These are phyloP conservation scores for Xylaria sp. DNA, from an alignment of 2,329 filamentous ascomycete species.

Conservation along the genomic window DNA sequence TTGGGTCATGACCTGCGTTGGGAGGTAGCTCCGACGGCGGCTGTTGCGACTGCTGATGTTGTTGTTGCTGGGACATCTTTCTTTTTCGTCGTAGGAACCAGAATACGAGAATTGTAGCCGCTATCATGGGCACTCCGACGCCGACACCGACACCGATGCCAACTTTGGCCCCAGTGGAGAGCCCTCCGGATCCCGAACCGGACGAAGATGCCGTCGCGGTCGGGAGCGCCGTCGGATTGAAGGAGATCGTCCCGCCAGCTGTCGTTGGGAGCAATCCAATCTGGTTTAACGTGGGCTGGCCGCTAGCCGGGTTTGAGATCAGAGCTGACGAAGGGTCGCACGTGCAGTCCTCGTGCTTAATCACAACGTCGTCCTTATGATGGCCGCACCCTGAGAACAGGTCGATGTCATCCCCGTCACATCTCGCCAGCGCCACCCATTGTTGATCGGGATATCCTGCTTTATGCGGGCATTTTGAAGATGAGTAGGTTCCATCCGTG, in stretches of 20 bases:
- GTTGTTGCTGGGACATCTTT: constrained; percentile 10
- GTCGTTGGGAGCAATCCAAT: constrained; percentile 40
- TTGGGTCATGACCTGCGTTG: constrained; percentile 20
- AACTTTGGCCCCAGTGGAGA: constrained; percentile 36
- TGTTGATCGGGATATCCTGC: constrained; percentile 41
- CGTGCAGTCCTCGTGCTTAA: constrained; percentile 42
- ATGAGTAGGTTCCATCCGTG: constrained; percentile 41
- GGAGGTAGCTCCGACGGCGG: constrained; percentile 26
- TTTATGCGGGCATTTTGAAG: constrained; percentile 41
- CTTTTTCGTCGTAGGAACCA: constrained; percentile 37
- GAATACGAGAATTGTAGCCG: constrained; percentile 29
- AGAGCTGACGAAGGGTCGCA: constrained; percentile 40
- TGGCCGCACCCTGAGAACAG: constrained; percentile 42
- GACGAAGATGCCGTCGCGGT: constrained; percentile 31
- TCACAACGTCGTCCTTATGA: constrained; percentile 35
- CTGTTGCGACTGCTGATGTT: constrained; percentile 6
- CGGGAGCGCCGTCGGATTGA: constrained; percentile 41
- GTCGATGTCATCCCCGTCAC: constrained; percentile 41
- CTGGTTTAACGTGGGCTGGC: constrained; percentile 39
- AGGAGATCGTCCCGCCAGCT: constrained; percentile 42
- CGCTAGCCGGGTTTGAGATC: constrained; percentile 39
- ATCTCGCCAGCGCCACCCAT: constrained; percentile 43
- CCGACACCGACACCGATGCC: constrained; percentile 41
- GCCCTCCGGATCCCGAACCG: constrained; percentile 21
- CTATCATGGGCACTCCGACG: constrained; percentile 36